Base-by-base conservation (phyloP, 2,329 filamentous ascomycete genomes). In the Calonectria henricotiae region DNA sequence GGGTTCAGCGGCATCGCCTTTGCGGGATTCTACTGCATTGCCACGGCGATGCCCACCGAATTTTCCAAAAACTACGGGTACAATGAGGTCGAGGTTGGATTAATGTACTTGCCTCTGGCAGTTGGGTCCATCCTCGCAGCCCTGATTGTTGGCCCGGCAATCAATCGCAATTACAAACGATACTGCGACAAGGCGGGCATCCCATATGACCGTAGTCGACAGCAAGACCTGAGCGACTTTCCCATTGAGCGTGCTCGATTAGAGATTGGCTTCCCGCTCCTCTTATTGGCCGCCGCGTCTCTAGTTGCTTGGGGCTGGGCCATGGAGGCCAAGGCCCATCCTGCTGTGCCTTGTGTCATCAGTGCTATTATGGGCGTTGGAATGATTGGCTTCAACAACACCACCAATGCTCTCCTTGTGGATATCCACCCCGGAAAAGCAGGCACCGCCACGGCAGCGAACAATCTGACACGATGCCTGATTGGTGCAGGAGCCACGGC, bases 161-260 rank as follows among this genome's bases (percentile, higher is more conserved):
- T 93, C 41, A 92, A 94, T 79, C 87, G 87, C 82, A 94, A 93
- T 79, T 95, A 91, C 78, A 85, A 87, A 1, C 88, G 91, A 1
- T 86, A 92, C 68, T 91, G 91, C 13, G 78, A 80, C 11, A 83
- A 81, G 5, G 79, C 89, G 0, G 88, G 88, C 11, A 81, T 92
- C 11, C 77, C 84, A 0, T 85, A 91, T 65, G 86, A 86, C 66
- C 86, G 85, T 73, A 87, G 84, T 58, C 86, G 87, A 11, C 87
- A 87, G 72, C 82, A 84, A 37, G 85, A 89, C 70, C 79, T 89
- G 13, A 74, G 80, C 0, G 71, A 80, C 0, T 89, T 89, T 41
- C 87, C 88, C 1, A 85, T 90, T 11, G 88, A 90, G 75, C 80
- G 81, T 2, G 87, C 84, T 0, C 83, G 88, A 1, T 79, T 89